These are phyloP conservation scores for Trypethelium eluteriae DNA, from an alignment of 495 filamentous ascomycete species.

Conservation along the genomic window DNA sequence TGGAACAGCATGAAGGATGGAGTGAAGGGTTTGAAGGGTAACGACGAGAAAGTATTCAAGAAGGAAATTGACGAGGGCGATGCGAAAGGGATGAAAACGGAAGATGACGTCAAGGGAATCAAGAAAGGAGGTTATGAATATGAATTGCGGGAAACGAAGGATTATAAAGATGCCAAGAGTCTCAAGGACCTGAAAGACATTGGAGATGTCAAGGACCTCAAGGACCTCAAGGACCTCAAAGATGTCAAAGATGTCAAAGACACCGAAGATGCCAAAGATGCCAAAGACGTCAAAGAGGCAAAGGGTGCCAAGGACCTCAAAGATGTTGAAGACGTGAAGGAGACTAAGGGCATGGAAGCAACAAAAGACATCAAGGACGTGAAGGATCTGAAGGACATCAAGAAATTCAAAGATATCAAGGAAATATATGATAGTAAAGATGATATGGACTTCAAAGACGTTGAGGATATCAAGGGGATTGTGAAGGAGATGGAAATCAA, in stretches of 20 bases:
- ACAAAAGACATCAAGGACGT: not conserved
- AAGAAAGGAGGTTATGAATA: not conserved
- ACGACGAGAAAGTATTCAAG: not conserved
- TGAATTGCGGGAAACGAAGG: too few relatives aligned
- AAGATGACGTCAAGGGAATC: too few relatives aligned
- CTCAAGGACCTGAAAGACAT: too few relatives aligned
- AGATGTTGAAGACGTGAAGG: not conserved
- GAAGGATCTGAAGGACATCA: not conserved
- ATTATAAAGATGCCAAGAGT: too few relatives aligned
- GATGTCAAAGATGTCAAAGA: too few relatives aligned
- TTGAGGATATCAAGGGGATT: not conserved
- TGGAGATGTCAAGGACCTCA: too few relatives aligned
- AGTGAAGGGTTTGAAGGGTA: not conserved
- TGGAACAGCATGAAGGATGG: not conserved
- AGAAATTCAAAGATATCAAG: not conserved
- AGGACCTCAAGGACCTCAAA: too few relatives aligned
- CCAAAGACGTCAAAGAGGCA: too few relatives aligned
- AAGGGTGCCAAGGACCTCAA: too few relatives aligned
- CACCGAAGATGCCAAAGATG: too few relatives aligned
- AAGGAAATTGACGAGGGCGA: not conserved
- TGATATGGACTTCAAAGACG: too few relatives aligned
- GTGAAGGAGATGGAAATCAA: not conserved
- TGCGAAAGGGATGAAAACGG: not conserved
- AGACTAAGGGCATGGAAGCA: not conserved
- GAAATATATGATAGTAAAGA: too few relatives aligned